Percentiles rank a stretch among this genome's conserved stretches.
phyloP scores from a whole-genome alignment of 2,329 filamentous ascomycete genomes.

The Alternaria burnsii region DNA sequence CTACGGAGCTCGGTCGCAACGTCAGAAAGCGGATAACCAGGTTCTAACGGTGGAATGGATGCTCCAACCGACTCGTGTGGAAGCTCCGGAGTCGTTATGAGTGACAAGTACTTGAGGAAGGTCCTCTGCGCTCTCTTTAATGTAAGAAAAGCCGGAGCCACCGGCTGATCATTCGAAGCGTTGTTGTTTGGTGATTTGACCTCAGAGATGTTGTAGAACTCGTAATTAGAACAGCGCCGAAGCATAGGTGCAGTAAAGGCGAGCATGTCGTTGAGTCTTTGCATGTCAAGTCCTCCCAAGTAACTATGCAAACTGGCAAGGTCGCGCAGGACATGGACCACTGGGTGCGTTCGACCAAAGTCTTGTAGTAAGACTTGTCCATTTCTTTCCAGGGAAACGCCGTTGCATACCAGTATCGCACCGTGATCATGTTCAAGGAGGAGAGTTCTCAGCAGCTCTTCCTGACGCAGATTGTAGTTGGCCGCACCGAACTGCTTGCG shows the following conservation, averaged over 20 bases:
- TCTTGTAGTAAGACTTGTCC: slow-evolving; percentile 68
- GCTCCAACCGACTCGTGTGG: slow-evolving; percentile 33
- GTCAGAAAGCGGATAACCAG: slow-evolving; percentile 70
- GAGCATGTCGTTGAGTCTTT: slow-evolving; percentile 67
- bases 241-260: slow-evolving; percentile 67
- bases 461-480: slow-evolving; percentile 71
- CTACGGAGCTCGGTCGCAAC: slow-evolving; percentile 67
- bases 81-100: slow-evolving; percentile 63
- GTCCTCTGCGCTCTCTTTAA: slow-evolving; percentile 74
- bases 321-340: slow-evolving; percentile 75
- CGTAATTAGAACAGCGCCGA: slow-evolving; percentile 73
- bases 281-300: slow-evolving; percentile 62
- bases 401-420: slow-evolving; percentile 75
- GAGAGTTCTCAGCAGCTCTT: slow-evolving; percentile 67
- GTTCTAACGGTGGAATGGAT: slow-evolving; percentile 65
- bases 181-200: slow-evolving; percentile 33
- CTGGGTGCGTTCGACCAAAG: slow-evolving; percentile 71
- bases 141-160: slow-evolving; percentile 67
- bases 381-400: slow-evolving; percentile 71
- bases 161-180: slow-evolving; percentile 40
- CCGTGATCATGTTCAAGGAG: slow-evolving; percentile 67
- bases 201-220: slow-evolving; percentile 80
- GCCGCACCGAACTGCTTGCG: slow-evolving; percentile 68
- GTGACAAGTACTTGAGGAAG: slow-evolving; percentile 73
- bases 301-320: slow-evolving; percentile 70